Conservation (phyloP, 2,329 filamentous ascomycete species). For the Talaromyces sp. region DNA sequence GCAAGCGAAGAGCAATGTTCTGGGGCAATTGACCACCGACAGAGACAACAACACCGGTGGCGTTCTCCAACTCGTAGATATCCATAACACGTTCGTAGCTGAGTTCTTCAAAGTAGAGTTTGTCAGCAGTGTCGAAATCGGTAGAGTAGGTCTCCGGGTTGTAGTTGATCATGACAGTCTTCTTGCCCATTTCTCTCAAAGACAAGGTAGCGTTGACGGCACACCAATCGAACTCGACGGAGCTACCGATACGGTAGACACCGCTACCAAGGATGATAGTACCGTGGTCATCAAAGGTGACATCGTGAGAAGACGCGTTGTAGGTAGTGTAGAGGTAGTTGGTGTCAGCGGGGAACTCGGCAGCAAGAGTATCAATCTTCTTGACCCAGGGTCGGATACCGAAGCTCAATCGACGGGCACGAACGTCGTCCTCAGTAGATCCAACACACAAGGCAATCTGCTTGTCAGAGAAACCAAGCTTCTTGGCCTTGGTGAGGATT, state of each 20-base stretch:
- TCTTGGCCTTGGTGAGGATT: constrained; percentile 87
- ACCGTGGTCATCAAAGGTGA: constrained; percentile 89
- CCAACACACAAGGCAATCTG: constrained; percentile 88
- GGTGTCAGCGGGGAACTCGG: constrained; percentile 91
- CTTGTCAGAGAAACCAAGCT: constrained; percentile 94
- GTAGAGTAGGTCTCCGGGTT: constrained; percentile 81
- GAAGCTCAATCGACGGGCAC: constrained; percentile 78
- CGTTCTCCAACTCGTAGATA: constrained; percentile 89
- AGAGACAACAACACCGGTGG: constrained; percentile 86
- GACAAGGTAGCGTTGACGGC: constrained; percentile 86
- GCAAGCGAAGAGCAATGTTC: constrained; percentile 92
- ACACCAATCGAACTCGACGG: constrained; percentile 99
- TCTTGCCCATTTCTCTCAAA: constrained; percentile 82
- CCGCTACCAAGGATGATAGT: constrained; percentile 87
- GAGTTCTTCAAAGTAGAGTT: constrained; percentile 93
- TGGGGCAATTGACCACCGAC: constrained; percentile 95
- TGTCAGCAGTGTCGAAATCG: constrained; percentile 86
- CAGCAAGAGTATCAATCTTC: constrained; percentile 95
- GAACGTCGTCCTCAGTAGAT: constrained; percentile 84
- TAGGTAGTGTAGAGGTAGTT: constrained; percentile 99
- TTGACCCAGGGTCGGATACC: constrained; percentile 95
- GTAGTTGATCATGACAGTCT: constrained; percentile 97
- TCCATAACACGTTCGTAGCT: constrained; percentile 98
- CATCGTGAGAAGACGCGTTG: constrained; percentile 90
- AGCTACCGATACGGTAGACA: constrained; percentile 96